A percentile compares a stretch with the other conserved stretches of the same genome.
Evolutionary conservation across 78 protist species (phyloP).

Genomic region (Thecamonas trahens): DNA sequence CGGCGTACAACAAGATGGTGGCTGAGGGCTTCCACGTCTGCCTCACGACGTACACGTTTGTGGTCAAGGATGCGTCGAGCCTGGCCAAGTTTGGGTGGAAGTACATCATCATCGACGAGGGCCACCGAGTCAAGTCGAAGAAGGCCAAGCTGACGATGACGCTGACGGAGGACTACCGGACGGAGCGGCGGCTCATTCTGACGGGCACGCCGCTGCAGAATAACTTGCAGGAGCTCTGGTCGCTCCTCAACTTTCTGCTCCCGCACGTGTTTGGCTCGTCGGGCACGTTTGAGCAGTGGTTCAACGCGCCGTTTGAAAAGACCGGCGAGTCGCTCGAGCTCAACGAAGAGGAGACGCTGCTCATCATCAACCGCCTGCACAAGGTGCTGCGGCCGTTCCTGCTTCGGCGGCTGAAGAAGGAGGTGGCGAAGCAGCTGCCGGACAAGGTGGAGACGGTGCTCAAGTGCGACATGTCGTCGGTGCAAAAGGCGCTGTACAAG

Average conservation of each 20-base stretch:
- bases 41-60: slow-evolving; percentile 69
- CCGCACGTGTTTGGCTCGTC: slow-evolving; percentile 67
- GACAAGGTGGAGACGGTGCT: slow-evolving; percentile 76
- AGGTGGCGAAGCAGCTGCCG: slow-evolving; percentile 81
- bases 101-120: slow-evolving; percentile 76
- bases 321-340: slow-evolving; percentile 35
- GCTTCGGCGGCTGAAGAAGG: slow-evolving; percentile 76
- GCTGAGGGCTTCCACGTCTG: slow-evolving; percentile 52
- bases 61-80: slow-evolving; percentile 31
- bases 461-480: slow-evolving; percentile 46
- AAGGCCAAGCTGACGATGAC: slow-evolving; percentile 8
- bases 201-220: slow-evolving; percentile 98
- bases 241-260: slow-evolving; percentile 79
- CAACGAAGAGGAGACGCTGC: slow-evolving; percentile 59
- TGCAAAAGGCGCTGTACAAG: slow-evolving; percentile 57
- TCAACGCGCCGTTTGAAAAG: slow-evolving; percentile 73
- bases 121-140: slow-evolving; percentile 66
- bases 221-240: slow-evolving; percentile 85
- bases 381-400: slow-evolving; percentile 75
- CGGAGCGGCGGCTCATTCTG: slow-evolving; percentile 41
- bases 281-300: slow-evolving; percentile 76
- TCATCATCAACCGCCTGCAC: slow-evolving; percentile 72
- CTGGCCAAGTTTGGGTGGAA: slow-evolving; percentile 39
- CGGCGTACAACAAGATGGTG: background rate
- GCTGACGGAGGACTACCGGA: slow-evolving; percentile 4